Percentiles rank a stretch among this genome's conserved stretches.
Evolutionary conservation across 345 rosid species (phyloP).

Genomic region (Hibiscus trionum): DNA sequence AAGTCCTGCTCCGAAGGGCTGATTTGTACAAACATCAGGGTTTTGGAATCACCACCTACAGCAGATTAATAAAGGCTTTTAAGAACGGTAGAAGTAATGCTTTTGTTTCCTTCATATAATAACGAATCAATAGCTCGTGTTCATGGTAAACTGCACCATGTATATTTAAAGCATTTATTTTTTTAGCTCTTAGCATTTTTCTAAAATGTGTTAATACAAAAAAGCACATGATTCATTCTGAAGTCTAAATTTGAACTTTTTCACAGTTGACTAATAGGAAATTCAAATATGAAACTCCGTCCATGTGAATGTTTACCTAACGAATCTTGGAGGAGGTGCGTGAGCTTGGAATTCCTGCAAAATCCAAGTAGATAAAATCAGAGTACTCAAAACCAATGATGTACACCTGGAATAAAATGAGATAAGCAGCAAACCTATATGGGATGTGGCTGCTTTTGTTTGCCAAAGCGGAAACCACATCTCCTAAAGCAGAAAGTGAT

Average conservation of each 20-base stretch:
- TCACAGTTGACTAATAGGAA: neutral
- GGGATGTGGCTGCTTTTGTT: slow-evolving; percentile 39
- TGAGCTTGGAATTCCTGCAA: slow-evolving; percentile 39
- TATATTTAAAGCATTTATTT: neutral
- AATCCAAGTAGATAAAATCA: neutral
- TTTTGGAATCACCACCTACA: slow-evolving; percentile 42
- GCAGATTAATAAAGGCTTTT: slow-evolving; percentile 1
- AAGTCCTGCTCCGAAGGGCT: slow-evolving; percentile 37
- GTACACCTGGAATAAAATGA: neutral
- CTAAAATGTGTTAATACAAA: neutral
- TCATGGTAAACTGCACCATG: neutral
- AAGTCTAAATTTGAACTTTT: neutral
- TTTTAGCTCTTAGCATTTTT: neutral
- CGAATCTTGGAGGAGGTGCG: slow-evolving; percentile 41
- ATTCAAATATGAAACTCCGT: neutral
- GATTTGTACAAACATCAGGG: slow-evolving; percentile 41
- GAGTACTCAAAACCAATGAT: neutral
- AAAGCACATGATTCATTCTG: neutral
- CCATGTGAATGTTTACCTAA: slow-evolving; percentile 19
- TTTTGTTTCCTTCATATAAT: neutral
- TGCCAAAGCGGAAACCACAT: slow-evolving; percentile 37
- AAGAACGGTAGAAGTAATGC: neutral
- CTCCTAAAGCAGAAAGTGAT: slow-evolving; percentile 42
- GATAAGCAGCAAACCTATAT: slow-evolving; percentile 20
- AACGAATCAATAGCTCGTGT: neutral